phyloP scores from a whole-genome alignment of 495 filamentous ascomycete species.

The Penicillium egyptiacum region DNA sequence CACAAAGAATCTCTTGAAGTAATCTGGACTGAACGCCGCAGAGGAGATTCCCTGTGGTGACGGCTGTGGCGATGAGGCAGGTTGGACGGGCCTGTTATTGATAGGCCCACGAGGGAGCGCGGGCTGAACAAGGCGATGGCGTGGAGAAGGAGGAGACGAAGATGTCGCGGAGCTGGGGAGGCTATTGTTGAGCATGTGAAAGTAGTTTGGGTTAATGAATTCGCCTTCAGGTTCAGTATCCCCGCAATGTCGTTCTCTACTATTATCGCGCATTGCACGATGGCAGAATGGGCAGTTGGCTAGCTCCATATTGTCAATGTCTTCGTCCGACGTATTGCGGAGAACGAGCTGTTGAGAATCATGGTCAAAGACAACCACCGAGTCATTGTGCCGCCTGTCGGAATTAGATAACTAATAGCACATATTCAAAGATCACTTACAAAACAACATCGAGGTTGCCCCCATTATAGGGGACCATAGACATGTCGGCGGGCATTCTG shows the following conservation, averaged over 20 bases:
- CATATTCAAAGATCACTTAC: conserved; percentile 30
- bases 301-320: conserved; percentile 47
- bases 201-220: conserved; percentile 89
- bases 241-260: conserved; percentile 36
- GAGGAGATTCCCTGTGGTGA: conserved; percentile 69
- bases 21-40: conserved; percentile 83
- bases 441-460: conserved; percentile 53
- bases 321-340: conserved; percentile 54
- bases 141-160: conserved; percentile 51
- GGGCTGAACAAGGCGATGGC: conserved; percentile 52
- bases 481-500: conserved; percentile 48
- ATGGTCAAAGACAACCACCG: conserved; percentile 87
- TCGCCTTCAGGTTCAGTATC: conserved; percentile 50
- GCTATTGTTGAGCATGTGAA: conserved; percentile 80
- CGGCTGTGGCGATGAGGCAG: conserved; percentile 51
- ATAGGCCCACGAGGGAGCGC: conserved; percentile 41
- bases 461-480: conserved; percentile 47
- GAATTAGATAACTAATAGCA: conserved; percentile 8
- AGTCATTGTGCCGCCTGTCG: conserved; percentile 81
- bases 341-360: conserved; percentile 82
- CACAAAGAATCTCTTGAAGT: conserved; percentile 89
- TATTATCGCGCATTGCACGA: conserved; percentile 63
- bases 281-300: conserved; percentile 86
- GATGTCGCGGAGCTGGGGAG: conserved; percentile 51
- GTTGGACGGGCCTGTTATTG: conserved; percentile 48